Conservation (phyloP, 2,329 filamentous ascomycete genomes). For the Hypoxylon sp. region DNA sequence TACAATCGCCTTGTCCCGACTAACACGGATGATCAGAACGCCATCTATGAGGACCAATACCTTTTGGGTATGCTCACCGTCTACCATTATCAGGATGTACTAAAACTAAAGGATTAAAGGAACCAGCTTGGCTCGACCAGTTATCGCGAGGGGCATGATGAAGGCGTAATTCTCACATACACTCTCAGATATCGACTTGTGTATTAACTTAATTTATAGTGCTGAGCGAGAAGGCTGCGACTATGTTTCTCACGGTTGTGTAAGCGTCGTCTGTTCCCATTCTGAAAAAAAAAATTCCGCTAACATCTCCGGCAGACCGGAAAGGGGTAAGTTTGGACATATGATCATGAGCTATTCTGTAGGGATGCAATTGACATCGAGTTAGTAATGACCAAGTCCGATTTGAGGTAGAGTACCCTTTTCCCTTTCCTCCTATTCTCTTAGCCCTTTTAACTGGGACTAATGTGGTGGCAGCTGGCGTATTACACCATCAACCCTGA, state of each 20-base stretch:
- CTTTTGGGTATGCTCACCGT: neutral
- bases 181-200: neutral
- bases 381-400: conserved; percentile 35
- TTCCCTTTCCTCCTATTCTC: neutral
- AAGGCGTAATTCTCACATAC: conserved; percentile 8
- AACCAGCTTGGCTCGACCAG: conserved; percentile 76
- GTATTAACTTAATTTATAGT: neutral
- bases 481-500: conserved; percentile 48
- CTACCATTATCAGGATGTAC: conserved; percentile 58
- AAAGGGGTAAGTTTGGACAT: neutral
- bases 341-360: neutral
- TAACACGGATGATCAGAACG: conserved; percentile 44
- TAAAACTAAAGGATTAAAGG: conserved; percentile 58
- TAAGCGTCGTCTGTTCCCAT: neutral
- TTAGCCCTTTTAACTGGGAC: neutral
- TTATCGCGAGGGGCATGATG: conserved; percentile 67
- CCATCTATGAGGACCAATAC: conserved; percentile 70
- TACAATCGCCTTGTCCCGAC: neutral
- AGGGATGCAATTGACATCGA: neutral
- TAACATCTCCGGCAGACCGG: conserved; percentile 32
- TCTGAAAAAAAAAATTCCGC: neutral
- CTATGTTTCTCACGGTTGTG: conserved; percentile 55
- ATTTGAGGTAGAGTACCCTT: conserved; percentile 16
- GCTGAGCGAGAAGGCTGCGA: conserved; percentile 59
- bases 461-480: conserved; percentile 47